Evolutionary conservation across 805 yeast species (phyloP).

Genomic region (Kuraishia floccosa): DNA sequence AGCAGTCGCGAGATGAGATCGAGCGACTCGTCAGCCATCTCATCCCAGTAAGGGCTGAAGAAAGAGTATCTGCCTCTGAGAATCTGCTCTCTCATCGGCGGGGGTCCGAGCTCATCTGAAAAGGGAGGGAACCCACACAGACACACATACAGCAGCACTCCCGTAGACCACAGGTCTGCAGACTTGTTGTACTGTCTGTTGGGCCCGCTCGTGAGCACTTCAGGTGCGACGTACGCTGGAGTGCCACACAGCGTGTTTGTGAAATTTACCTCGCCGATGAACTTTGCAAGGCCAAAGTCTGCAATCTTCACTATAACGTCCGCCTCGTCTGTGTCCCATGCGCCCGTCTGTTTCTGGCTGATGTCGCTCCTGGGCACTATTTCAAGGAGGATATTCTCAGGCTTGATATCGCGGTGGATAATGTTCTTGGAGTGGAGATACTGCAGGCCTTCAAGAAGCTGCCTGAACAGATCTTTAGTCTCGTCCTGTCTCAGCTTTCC

Average conservation of each 20-base stretch:
- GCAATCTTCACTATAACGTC: constrained; percentile 65
- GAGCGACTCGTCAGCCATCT: constrained; percentile 49
- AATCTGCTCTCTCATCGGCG: constrained; percentile 67
- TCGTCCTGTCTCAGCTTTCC: constrained; percentile 51
- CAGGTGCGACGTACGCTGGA: constrained; percentile 84
- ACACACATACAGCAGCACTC: constrained; percentile 68
- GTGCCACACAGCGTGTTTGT: constrained; percentile 79
- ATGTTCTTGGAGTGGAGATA: constrained; percentile 90
- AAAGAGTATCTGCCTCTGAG: constrained; percentile 57
- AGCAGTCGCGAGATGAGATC: constrained; percentile 55
- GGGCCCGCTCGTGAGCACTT: constrained; percentile 42
- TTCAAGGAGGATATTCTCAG: constrained; percentile 68
- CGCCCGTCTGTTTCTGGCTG: constrained; percentile 21
- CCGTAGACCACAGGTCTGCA: constrained; percentile 77
- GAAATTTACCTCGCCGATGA: constrained; percentile 60
- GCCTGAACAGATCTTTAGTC: constrained; percentile 44
- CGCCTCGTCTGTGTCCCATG: constrained; percentile 50
- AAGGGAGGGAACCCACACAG: constrained; percentile 81
- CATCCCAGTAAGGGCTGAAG: constrained; percentile 74
- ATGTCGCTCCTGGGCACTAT: constrained; percentile 23
- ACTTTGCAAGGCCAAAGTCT: constrained; percentile 68
- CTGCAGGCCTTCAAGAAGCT: constrained; percentile 52
- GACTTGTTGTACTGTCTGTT: constrained; percentile 52
- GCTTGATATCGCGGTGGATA: constrained; percentile 88
- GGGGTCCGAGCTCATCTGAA: constrained; percentile 74